phyloP scores from a whole-genome alignment of 2,329 filamentous ascomycete species.

The Aspergillus pseudotamarii region DNA sequence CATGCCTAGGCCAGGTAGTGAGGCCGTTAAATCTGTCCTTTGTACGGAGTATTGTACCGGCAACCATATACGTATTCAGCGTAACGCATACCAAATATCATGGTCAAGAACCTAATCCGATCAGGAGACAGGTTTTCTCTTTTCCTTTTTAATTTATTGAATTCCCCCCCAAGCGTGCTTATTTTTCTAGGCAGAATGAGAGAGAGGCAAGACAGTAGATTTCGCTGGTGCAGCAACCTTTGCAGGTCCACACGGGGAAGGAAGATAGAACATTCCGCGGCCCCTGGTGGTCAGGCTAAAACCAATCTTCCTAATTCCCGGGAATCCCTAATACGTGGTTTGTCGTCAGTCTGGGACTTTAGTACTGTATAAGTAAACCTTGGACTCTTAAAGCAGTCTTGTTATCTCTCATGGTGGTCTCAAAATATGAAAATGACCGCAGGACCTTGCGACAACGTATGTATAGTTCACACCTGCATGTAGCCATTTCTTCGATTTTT shows the following conservation, averaged over 20 bases:
- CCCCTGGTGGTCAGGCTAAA: constrained; percentile 20
- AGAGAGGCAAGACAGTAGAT: background rate
- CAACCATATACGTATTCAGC: background rate
- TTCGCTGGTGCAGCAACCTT: background rate
- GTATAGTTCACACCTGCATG: background rate
- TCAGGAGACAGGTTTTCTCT: background rate
- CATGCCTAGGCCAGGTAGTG: background rate
- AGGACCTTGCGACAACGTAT: background rate
- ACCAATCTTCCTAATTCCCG: constrained; percentile 23
- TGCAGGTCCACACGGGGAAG: constrained; percentile 17
- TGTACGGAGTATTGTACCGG: background rate
- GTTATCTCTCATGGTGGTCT: background rate
- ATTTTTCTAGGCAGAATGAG: background rate
- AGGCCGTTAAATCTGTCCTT: background rate
- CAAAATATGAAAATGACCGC: background rate
- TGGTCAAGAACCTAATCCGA: too few relatives aligned
- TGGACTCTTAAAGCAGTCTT: background rate
- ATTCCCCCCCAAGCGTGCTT: too few relatives aligned
- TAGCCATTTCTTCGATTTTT: background rate
- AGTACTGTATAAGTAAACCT: background rate
- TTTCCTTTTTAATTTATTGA: background rate
- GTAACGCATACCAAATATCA: background rate
- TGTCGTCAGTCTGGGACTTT: background rate
- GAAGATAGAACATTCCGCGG: constrained; percentile 24
- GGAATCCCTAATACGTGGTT: constrained; percentile 18